These are phyloP conservation scores for Cucurbita ficifolia DNA, from an alignment of 306 rosid genomes.

Conservation along the genomic window DNA sequence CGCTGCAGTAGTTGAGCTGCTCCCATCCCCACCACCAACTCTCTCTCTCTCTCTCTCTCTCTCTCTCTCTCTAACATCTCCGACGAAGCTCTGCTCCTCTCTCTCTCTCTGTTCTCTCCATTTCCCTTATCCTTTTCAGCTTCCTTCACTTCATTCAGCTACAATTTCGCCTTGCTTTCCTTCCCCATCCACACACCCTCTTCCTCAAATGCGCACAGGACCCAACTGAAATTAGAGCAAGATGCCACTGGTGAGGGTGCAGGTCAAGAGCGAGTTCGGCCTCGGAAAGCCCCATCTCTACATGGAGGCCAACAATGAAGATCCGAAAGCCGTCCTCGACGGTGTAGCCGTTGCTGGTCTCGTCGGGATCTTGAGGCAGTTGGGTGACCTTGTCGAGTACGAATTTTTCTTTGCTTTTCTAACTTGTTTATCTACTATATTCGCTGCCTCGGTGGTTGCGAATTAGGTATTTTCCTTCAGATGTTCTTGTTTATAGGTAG, in stretches of 20 bases:
- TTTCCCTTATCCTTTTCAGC: background rate
- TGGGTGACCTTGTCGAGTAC: slow-evolving; percentile 98
- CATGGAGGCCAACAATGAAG: slow-evolving; percentile 42
- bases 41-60: background rate
- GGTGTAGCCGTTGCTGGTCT: slow-evolving; percentile 88
- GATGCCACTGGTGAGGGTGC: slow-evolving; percentile 76
- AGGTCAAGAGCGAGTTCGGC: slow-evolving; percentile 61
- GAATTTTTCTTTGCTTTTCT: slow-evolving; percentile 10
- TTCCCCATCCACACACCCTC: background rate
- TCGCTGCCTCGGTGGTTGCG: background rate
- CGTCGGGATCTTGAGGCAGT: slow-evolving; percentile 93
- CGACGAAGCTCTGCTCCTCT: background rate
- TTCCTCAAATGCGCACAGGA: background rate
- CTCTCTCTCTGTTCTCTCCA: background rate
- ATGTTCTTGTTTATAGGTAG: background rate
- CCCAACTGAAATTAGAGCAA: background rate
- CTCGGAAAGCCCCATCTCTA: slow-evolving; percentile 65
- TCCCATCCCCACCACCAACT: slow-evolving; percentile 3
- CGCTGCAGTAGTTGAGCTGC: background rate
- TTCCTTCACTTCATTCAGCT: background rate
- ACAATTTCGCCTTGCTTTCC: background rate
- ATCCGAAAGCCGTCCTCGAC: slow-evolving; percentile 86
- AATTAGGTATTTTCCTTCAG: background rate
- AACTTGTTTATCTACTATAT: background rate
- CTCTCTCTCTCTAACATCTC: background rate